phyloP scores from a whole-genome alignment of 2,329 filamentous ascomycete genomes.

The Xylaria sp. region DNA sequence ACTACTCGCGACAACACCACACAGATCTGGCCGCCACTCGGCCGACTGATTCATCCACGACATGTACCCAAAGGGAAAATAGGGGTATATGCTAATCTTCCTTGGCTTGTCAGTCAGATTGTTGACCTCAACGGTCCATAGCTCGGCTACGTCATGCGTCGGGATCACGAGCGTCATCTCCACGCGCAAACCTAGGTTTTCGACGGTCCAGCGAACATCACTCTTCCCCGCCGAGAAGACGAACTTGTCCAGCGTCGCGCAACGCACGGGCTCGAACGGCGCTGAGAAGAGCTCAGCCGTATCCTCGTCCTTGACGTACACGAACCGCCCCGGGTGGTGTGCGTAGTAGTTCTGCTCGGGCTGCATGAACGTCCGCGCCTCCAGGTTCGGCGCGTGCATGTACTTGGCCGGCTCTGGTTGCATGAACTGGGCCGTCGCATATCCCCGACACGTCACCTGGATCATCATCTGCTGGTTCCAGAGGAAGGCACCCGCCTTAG shows the following conservation, averaged over 20 bases:
- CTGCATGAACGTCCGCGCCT: slow-evolving; percentile 70
- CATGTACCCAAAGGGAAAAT: slow-evolving; percentile 69
- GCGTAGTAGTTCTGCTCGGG: slow-evolving; percentile 69
- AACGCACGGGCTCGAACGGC: slow-evolving; percentile 64
- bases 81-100: slow-evolving; percentile 63
- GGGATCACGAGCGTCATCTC: slow-evolving; percentile 63
- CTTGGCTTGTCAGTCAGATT: slow-evolving; percentile 59
- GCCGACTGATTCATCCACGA: slow-evolving; percentile 71
- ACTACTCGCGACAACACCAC: slow-evolving; percentile 61
- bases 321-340: slow-evolving; percentile 67
- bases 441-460: slow-evolving; percentile 67
- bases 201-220: slow-evolving; percentile 64
- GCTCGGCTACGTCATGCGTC: slow-evolving; percentile 64
- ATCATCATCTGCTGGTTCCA: slow-evolving; percentile 73
- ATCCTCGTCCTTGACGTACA: slow-evolving; percentile 68
- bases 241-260: slow-evolving; percentile 57
- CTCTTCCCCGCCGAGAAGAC: slow-evolving; percentile 65
- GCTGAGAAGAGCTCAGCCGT: slow-evolving; percentile 60
- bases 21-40: slow-evolving; percentile 60
- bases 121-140: slow-evolving; percentile 64
- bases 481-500: slow-evolving; percentile 65
- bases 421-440: slow-evolving; percentile 68
- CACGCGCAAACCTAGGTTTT: slow-evolving; percentile 61
- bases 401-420: slow-evolving; percentile 70
- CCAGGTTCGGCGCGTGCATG: slow-evolving; percentile 66